Base-by-base conservation (phyloP, 1,284 basidiomycete genomes). In the Dichomitus squalens region DNA sequence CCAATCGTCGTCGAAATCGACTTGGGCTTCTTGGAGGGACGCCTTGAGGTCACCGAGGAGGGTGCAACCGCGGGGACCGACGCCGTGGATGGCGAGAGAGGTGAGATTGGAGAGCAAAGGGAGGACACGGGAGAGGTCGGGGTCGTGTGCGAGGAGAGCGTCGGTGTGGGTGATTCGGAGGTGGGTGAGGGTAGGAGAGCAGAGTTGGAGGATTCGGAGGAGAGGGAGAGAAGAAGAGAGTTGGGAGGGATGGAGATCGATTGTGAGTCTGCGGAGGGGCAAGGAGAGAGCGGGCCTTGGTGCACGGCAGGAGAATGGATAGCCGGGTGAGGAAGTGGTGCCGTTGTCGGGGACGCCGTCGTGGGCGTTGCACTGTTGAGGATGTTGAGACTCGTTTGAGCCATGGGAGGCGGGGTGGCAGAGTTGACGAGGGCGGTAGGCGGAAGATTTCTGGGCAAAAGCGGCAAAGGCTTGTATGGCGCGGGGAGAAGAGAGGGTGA, bases 1-100 rank as follows among this genome's bases (percentile, higher is more conserved):
- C 60, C 57, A 62, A 20, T 21, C 29, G 34, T 59, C 44, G 54
- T 57, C 60, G 5, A 62, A 62, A 29, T 56, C 49, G 35, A 62
- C 29, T 34, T 62, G 43, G 27, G 40, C 54, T 1, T 56, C 43
- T 11, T 54, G 23, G 23, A 62, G 57, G 3, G n/a, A 27, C 7
- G 49, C 55, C 0, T 9, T n/a, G 4, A 62, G 39, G 11, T 34
- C 23, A 4, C 29, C 20, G 21, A 62, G 39, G 47, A 57, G 38
- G 18, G 44, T 48, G 52, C 52, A 62, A 11, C 50, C 54, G 29
- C 35, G 48, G 11, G 60, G 60, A 9, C 57, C 60, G 38, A 59
- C 29, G 3, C 29, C 34, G 16, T 49, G 54, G 25, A 56, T 23
- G n/a, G 35, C 27, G 16, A 58, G 53, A n/a, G 55, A 49, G 20